Percentiles rank a stretch among this genome's conserved stretches.
Conservation (phyloP, 73 alveolate species). For the Paramecium octaurelia region DNA sequence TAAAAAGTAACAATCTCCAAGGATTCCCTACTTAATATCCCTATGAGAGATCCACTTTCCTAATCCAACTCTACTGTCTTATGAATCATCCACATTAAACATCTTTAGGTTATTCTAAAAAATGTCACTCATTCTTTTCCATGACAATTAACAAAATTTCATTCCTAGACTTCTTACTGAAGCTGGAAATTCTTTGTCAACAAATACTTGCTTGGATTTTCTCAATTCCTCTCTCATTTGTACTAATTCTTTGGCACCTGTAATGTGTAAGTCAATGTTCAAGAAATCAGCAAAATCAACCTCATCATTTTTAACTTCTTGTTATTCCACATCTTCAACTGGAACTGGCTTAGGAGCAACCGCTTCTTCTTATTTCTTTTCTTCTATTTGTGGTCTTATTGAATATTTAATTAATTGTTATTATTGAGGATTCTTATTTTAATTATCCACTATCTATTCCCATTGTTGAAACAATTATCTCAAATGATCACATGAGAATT, state of each 20-base stretch:
- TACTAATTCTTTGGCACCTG: not conserved
- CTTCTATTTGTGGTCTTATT: not conserved
- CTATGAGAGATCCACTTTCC: slow-evolving; percentile 68
- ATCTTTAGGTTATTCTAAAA: not conserved
- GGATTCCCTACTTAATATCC: slow-evolving; percentile 90
- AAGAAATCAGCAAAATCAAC: slow-evolving; percentile 6
- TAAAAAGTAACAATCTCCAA: slow-evolving; percentile 94
- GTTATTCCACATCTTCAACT: not conserved
- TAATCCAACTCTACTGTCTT: slow-evolving; percentile 55
- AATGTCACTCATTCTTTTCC: slow-evolving; percentile 12
- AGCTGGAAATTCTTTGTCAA: not conserved
- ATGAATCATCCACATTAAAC: not conserved
- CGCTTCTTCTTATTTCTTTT: not conserved
- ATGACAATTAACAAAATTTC: not conserved
- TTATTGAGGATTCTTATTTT: not conserved
- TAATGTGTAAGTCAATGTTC: not conserved
- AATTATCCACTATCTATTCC: not conserved
- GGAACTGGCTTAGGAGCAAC: not conserved
- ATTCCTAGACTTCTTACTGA: not conserved
- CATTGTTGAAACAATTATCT: not conserved
- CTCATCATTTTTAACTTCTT: not conserved
- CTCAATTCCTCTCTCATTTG: not conserved
- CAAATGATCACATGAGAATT: not conserved
- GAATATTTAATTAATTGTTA: not conserved
- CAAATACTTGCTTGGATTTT: not conserved